Percentiles rank a stretch among this genome's conserved stretches.
These are phyloP conservation scores for Lipomyces spencermartinsiae DNA, from an alignment of 805 yeast genomes.

Conservation along the genomic window DNA sequence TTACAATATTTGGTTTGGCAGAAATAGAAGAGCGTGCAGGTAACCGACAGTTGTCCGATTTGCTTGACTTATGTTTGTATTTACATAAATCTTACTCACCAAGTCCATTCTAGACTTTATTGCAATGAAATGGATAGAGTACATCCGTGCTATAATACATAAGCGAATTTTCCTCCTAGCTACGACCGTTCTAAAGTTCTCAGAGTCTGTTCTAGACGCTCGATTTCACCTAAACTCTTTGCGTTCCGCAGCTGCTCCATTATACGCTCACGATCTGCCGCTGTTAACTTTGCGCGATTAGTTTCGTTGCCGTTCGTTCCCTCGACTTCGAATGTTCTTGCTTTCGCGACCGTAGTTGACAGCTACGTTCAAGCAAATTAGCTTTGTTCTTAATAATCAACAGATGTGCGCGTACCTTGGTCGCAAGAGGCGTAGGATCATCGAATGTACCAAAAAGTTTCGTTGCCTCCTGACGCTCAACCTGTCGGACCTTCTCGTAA, in stretches of 20 bases:
- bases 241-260: conserved; percentile 65
- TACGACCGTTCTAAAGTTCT: conserved; percentile 14
- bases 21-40: no score
- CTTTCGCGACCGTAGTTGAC: conserved; percentile 16
- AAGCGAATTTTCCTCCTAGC: not conserved
- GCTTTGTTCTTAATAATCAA: not conserved
- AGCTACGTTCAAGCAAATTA: not conserved
- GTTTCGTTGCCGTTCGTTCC: conserved; percentile 28
- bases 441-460: conserved; percentile 52
- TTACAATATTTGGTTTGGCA: no score
- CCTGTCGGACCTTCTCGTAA: conserved; percentile 62
- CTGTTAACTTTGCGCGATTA: conserved; percentile 53
- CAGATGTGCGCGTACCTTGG: conserved; percentile 42
- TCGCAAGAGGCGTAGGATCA: conserved; percentile 46
- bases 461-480: conserved; percentile 57
- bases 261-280: conserved; percentile 59
- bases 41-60: no score
- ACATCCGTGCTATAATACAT: not conserved
- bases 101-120: not conserved
- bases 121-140: not conserved
- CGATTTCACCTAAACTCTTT: conserved; percentile 74
- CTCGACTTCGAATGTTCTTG: conserved; percentile 42
- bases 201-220: conserved; percentile 59
- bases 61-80: no score
- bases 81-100: not conserved